Base-by-base conservation (phyloP, 116 monocot species). In the Iris pallida region DNA sequence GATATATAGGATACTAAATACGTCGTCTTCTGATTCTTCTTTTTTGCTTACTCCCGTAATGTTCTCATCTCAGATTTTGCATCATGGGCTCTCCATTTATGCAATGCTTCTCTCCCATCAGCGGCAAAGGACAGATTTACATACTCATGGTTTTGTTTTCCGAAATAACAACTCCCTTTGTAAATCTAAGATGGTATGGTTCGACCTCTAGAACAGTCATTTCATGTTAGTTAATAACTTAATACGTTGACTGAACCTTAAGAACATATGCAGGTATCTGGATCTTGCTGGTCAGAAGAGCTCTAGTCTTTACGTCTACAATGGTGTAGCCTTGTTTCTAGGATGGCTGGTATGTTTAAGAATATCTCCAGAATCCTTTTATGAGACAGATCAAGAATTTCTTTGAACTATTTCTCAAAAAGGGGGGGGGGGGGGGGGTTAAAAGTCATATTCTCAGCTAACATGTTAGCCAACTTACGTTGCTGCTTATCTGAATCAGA, bases 151-250 rank as follows among this genome's bases (percentile, higher is more conserved):
- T 86, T 62, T 73, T 90, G 66, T 83, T 89, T 71, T 80, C 93
- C 46, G 93, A 93, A 69, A 62, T 71, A 55, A 93, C 90, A 40
- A 89, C 93, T 66, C 93, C 89, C 46, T 89, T 84, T 71, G 84
- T 93, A 30, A 93, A 93, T 47, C 74, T 93, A 52, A 86, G 93
- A 86, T 93, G 93, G 88, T 93, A 77, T 52, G 42, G 17, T 61
- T 56, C 1, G 7, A 8, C 20, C 0, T 43, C 17, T 45, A n/a
- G 11, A 10, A 46, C 42, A 42, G 30, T 30, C 30, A 30, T 30
- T 30, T 30, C 30, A 30, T 0, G 30, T 30, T 30, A 30, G 30
- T 30, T 30, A 30, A 30, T 30, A 30, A 30, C 30, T 30, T 30
- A 1, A 30, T 3, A 30, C 30, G 30, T 1, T 30, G 30, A 30